Base-by-base conservation (phyloP, 176 grass and related monocot genomes). In the Musa acuminata region DNA sequence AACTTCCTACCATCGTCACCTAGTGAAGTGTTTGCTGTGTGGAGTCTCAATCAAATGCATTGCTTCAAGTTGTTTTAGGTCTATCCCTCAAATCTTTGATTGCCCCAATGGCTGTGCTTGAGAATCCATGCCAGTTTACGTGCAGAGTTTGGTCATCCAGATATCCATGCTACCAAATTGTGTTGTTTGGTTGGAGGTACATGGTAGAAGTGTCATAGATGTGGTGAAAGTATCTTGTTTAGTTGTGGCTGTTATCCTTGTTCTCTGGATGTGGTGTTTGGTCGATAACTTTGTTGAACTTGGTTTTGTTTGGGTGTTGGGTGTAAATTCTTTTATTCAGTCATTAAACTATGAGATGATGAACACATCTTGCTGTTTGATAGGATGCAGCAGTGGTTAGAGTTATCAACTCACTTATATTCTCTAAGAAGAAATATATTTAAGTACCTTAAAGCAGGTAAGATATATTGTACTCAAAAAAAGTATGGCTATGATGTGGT, bases 21-120 rank as follows among this genome's bases (percentile, higher is more conserved):
- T 69, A 64, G 73, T 27, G 70, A 21, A 43, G 51, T 68, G 13
- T 62, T 74, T 21, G 54, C 13, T 72, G 35, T 75, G 69, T 65
- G 69, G 55, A 19, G 22, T 54, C 75, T 59, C 63, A 29, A 52
- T 75, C 51, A 27, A 51, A 76, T 66, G 86, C 55, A 71, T 55
- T 51, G 23, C 29, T 73, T 59, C 53, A 53, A 66, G 14, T n/a
- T 69, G 69, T 64, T 71, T 52, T 71, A 81, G 82, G 78, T 59
- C 80, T 53, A 60, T 77, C 72, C 53, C 75, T 26, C 29, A 35
- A 35, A 4, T 35, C 29, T 35, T 35, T 35, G 53, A 79, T 57
- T 14, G 16, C 13, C 54, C 54, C 12, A 57, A 6, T 20, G 55
- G 55, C 55, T 59, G 55, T 59, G 54, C 2, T 57, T 57, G 54